These are phyloP conservation scores for Amphibolis antarctica DNA, from an alignment of 106 monocot genomes.

Conservation along the genomic window DNA sequence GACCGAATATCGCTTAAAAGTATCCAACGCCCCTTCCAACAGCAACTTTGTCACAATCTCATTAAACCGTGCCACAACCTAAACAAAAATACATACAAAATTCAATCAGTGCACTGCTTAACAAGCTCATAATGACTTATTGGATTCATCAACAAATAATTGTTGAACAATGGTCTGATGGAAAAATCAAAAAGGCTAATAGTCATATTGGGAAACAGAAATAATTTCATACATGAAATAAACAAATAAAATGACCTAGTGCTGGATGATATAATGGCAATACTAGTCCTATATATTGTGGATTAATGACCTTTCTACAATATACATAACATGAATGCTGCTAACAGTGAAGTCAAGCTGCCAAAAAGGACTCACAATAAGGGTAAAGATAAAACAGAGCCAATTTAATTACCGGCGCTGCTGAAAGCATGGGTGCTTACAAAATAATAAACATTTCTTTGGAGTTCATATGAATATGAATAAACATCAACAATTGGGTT, in stretches of 20 bases:
- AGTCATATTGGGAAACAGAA: neutral
- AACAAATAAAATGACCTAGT: neutral
- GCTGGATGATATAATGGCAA: neutral
- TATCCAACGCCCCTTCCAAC: constrained; percentile 80
- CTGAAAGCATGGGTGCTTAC: too few species aligned
- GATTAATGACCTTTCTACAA: too few species aligned
- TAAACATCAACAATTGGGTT: too few species aligned
- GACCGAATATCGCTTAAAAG: constrained; percentile 73
- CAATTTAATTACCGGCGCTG: too few species aligned
- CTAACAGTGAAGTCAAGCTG: too few species aligned
- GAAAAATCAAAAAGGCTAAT: neutral
- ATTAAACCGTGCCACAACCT: constrained; percentile 97
- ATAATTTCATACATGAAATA: neutral
- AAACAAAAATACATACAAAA: constrained; percentile 1
- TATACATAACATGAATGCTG: too few species aligned
- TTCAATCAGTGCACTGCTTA: neutral
- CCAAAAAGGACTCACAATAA: too few species aligned
- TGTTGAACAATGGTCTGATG: neutral
- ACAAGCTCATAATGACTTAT: too few species aligned
- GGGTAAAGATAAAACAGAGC: too few species aligned
- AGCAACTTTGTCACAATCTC: constrained; percentile 83
- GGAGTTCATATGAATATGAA: too few species aligned
- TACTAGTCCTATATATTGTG: neutral
- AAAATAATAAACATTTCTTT: too few species aligned
- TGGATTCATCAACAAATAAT: neutral